Conservation (phyloP, 345 rosid species). For the Syzygium grande region DNA sequence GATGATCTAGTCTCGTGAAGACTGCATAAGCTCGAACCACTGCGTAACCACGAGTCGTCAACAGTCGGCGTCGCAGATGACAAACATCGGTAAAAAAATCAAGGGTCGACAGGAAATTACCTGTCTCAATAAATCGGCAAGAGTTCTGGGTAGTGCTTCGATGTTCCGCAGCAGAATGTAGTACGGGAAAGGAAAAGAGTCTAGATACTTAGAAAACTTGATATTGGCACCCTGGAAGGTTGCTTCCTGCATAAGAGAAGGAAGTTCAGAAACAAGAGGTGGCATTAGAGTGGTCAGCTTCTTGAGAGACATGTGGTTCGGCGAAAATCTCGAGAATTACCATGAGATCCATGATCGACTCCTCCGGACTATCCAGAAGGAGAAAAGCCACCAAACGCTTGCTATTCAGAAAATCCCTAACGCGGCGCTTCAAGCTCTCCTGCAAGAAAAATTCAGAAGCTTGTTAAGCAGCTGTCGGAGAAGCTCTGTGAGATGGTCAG, state of each 20-base stretch:
- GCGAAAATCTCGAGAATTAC: constrained; percentile 15
- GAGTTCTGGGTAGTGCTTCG: constrained; percentile 79
- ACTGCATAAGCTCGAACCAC: constrained; percentile 98
- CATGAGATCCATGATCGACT: constrained; percentile 62
- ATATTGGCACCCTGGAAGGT: constrained; percentile 27
- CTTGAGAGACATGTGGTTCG: background rate
- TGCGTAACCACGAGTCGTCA: constrained; percentile 6
- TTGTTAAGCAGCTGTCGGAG: background rate
- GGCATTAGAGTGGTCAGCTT: background rate
- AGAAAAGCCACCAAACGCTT: constrained; percentile 93
- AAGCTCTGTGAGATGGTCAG: background rate
- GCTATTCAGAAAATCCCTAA: constrained; percentile 59
- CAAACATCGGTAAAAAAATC: background rate
- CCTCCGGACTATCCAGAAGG: constrained; percentile 60
- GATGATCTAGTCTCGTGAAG: constrained; percentile 30
- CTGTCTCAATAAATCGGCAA: constrained; percentile 88
- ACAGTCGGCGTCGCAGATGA: background rate
- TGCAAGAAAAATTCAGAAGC: constrained; percentile 8
- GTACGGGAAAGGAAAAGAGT: constrained; percentile 92
- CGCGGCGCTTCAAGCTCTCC: constrained; percentile 61
- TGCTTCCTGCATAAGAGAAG: constrained; percentile 31
- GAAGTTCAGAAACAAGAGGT: background rate
- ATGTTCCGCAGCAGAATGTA: constrained; percentile 71
- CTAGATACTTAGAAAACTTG: constrained; percentile 47
- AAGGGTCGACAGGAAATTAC: constrained; percentile 16